Base-by-base conservation (phyloP, 2,329 filamentous ascomycete genomes). In the Alternaria brassicae region DNA sequence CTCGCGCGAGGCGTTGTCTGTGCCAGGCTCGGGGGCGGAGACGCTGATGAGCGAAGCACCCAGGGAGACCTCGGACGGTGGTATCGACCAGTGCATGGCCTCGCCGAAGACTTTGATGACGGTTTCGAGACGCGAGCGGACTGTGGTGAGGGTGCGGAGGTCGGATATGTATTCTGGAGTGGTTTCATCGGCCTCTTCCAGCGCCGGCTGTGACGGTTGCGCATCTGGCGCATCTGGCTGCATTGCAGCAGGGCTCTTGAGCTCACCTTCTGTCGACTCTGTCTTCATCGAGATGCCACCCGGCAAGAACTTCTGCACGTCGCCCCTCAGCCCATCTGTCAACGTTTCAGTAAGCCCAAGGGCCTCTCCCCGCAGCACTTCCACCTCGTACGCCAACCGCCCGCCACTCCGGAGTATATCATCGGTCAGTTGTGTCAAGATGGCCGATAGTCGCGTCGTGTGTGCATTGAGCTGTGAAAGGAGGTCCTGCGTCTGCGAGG, bases 61-160 rank as follows among this genome's bases (percentile, higher is more conserved):
- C 56, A 96, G 86, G 0, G 91, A 94, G 12, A 93, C 80, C 73
- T 97, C 93, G 0, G 91, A 96, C 0, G 94, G 93, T 1, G 94
- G 92, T 49, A 97, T 88, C 1, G 92, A 90, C 85, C 96, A 98
- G 69, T 96, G 90, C 91, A 98, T 97, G 30, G 95, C 94, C 69
- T 96, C 90, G 39, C 93, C 94, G 76, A 99, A 99, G 1, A 89
- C 90, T 76, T 91, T 91, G 72, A 98, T 93, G 23, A 98, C 93
- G 1, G 88, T 86, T 65, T 98, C 93, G 15, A 99, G 85, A n/a
- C 93, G 90, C 2, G 87, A 81, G 50, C 93, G 91, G 27, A 98
- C 92, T 40, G 90, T 85, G 3, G 90, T 91, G 36, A 99, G 83
- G 13, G 90, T 96, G 67, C 91, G 91, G 55, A 99, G 84, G 66